Percentiles rank a stretch among this genome's conserved stretches.
These are phyloP conservation scores for Centella asiatica DNA, from an alignment of 129 eudicot species.

Conservation along the genomic window DNA sequence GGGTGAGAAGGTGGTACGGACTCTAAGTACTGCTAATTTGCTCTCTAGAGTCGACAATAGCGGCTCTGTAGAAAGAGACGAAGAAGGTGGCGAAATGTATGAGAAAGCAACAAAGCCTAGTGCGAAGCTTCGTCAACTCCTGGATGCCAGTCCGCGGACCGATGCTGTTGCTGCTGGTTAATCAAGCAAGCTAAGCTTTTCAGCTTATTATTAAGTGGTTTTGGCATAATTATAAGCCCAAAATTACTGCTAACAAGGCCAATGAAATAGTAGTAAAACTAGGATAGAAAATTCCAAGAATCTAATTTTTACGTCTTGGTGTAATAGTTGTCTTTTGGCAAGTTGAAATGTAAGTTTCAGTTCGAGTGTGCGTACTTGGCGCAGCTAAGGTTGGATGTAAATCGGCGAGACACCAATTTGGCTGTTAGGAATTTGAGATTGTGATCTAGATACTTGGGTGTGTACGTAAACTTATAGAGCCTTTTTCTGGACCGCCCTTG, in stretches of 20 bases:
- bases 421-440: slow-evolving; percentile 8
- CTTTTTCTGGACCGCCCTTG: neutral
- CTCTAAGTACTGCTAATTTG: slow-evolving; percentile 73
- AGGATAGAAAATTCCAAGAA: slow-evolving; percentile 25
- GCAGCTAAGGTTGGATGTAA: slow-evolving; percentile 24
- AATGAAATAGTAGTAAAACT: slow-evolving; percentile 17
- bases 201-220: slow-evolving; percentile 30
- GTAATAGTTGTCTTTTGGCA: slow-evolving; percentile 31
- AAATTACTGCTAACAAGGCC: slow-evolving; percentile 53
- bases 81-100: slow-evolving; percentile 38
- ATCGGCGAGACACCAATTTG: slow-evolving; percentile 12
- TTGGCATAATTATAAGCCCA: slow-evolving; percentile 58
- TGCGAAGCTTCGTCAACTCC: slow-evolving; percentile 70
- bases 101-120: slow-evolving; percentile 52
- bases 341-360: slow-evolving; percentile 36
- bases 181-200: slow-evolving; percentile 13
- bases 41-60: slow-evolving; percentile 70
- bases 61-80: slow-evolving; percentile 29
- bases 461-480: slow-evolving; percentile 7
- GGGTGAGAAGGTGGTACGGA: slow-evolving; percentile 20
- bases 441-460: slow-evolving; percentile 10
- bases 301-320: slow-evolving; percentile 21
- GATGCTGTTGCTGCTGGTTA: slow-evolving; percentile 88
- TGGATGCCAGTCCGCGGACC: slow-evolving; percentile 52
- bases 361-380: slow-evolving; percentile 41